phyloP scores from a whole-genome alignment of 108 stramenopile species.

The Skeletonema tropicum region DNA sequence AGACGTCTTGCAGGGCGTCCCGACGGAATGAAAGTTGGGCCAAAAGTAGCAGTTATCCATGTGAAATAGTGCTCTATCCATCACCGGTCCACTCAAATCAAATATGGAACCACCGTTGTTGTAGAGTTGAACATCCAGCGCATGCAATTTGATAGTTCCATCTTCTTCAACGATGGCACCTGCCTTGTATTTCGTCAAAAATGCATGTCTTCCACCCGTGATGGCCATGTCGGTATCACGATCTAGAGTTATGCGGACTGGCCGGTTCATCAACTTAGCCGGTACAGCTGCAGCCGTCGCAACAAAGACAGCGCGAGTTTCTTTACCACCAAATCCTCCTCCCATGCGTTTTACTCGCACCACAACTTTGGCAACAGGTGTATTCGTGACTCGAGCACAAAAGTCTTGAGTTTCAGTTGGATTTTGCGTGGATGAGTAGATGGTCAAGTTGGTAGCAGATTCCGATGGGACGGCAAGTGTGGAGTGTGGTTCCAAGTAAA shows the following conservation, averaged over 20 bases:
- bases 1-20: constrained; percentile 87
- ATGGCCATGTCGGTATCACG: constrained; percentile 95
- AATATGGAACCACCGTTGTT: constrained; percentile 88
- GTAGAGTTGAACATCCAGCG: constrained; percentile 82
- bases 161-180: constrained; percentile 76
- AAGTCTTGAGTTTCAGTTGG: constrained; percentile 88
- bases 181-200: constrained; percentile 84
- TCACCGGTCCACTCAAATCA: constrained; percentile 89
- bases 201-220: constrained; percentile 86
- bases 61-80: constrained; percentile 93
- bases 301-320: constrained; percentile 88
- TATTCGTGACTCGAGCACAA: constrained; percentile 84
- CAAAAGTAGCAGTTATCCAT: constrained; percentile 89
- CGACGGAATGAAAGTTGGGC: constrained; percentile 80
- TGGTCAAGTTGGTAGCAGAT: constrained; percentile 77
- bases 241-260: constrained; percentile 88
- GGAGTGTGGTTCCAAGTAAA: constrained; percentile 92
- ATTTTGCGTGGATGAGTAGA: constrained; percentile 92
- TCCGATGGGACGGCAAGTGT: constrained; percentile 92
- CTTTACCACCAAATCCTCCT: constrained; percentile 95
- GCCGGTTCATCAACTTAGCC: constrained; percentile 75
- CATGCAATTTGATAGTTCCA: constrained; percentile 71
- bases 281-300: constrained; percentile 90
- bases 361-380: constrained; percentile 86
- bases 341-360: constrained; percentile 93